Percentiles rank a stretch among this genome's conserved stretches.
These are phyloP conservation scores for Melampsora larici-populina DNA, from an alignment of 1,284 basidiomycete genomes.

Conservation along the genomic window DNA sequence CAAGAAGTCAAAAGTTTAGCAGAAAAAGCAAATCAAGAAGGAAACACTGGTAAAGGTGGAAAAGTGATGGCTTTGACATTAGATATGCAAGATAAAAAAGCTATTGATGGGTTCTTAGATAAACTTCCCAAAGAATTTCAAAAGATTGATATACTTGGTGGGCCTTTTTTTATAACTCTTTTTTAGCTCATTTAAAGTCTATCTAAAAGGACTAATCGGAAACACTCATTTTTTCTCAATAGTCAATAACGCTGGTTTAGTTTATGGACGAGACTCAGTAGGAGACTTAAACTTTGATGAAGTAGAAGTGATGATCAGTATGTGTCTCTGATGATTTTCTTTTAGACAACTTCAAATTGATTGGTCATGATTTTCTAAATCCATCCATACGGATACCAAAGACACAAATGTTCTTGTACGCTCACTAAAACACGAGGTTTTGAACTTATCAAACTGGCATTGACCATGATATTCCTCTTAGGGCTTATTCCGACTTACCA, in stretches of 20 bases:
- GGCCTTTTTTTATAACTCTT: neutral
- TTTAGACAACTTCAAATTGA: neutral
- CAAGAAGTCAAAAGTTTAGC: constrained; percentile 58
- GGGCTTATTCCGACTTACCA: constrained; percentile 39
- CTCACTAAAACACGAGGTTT: neutral
- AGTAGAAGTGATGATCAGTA: constrained; percentile 43
- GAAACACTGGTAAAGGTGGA: constrained; percentile 68
- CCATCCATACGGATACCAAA: neutral
- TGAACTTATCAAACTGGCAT: neutral
- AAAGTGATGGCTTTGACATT: constrained; percentile 66
- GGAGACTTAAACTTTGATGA: constrained; percentile 41
- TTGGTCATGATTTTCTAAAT: neutral
- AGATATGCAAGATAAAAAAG: constrained; percentile 66
- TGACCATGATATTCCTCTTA: neutral
- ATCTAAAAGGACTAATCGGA: constrained; percentile 55
- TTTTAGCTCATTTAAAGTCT: constrained; percentile 59
- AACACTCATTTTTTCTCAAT: neutral
- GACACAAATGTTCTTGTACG: constrained; percentile 1
- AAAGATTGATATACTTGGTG: constrained; percentile 35
- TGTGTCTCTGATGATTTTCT: constrained; percentile 34
- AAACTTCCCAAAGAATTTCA: constrained; percentile 6
- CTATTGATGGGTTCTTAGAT: constrained; percentile 34
- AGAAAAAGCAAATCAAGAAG: constrained; percentile 66
- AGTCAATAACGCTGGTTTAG: constrained; percentile 38
- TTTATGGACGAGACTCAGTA: constrained; percentile 35